Evolutionary conservation across 306 rosid genomes (phyloP).

Genomic region (barrel medic (Medicago truncatula)): MtrunA17r5.0-ANR NC_053048.1:46119001-46119500

Average conservation of each 20-base stretch:
- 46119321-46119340: no score
- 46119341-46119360: no score
- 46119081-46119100: neutral
- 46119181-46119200: no score
- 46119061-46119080: neutral
- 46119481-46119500: constrained; percentile 45
- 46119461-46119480: constrained; percentile 51
- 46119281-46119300: no score
- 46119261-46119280: no score
- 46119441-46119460: constrained; percentile 53
- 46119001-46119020: constrained; percentile 76
- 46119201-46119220: no score
- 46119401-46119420: neutral
- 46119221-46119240: no score
- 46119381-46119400: no score
- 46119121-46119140: neutral
- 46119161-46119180: no score
- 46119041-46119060: constrained; percentile 43
- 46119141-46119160: neutral
- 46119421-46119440: constrained; percentile 9
- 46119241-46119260: no score
- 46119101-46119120: neutral
- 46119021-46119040: constrained; percentile 86
- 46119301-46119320: no score
- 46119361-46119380: no score